Percentiles rank a stretch among this genome's conserved stretches.
phyloP scores from a whole-genome alignment of 768 basidiomycete genomes.

The Amanita thiersii region DNA sequence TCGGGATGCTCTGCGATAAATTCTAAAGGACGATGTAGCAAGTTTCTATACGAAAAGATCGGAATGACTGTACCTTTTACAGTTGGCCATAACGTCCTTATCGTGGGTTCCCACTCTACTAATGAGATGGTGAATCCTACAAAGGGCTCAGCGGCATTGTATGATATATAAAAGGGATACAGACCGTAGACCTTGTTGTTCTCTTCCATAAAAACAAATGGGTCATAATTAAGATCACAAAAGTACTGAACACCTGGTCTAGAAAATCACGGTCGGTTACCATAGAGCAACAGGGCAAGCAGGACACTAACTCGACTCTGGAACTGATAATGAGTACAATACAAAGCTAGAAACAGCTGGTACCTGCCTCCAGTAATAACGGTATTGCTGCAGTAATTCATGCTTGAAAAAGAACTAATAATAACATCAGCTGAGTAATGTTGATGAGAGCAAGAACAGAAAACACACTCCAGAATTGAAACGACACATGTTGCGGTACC shows the following conservation, averaged over 20 bases:
- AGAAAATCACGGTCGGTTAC: constrained; percentile 1
- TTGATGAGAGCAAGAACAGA: background rate
- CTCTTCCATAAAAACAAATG: constrained; percentile 75
- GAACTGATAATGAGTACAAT: constrained; percentile 7
- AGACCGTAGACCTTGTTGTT: constrained; percentile 41
- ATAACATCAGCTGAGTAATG: background rate
- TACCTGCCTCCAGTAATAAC: constrained; percentile 72
- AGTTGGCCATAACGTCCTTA: constrained; percentile 70
- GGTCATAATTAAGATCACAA: constrained; percentile 76
- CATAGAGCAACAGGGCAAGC: background rate
- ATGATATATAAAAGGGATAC: background rate
- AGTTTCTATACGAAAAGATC: background rate
- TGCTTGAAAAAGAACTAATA: constrained; percentile 78
- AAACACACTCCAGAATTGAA: constrained; percentile 80
- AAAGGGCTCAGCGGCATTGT: constrained; percentile 4
- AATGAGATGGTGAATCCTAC: constrained; percentile 70
- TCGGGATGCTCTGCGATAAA: constrained; percentile 60
- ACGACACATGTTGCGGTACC: constrained; percentile 93
- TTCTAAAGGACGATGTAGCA: constrained; percentile 29
- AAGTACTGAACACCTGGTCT: constrained; percentile 70
- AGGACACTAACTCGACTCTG: constrained; percentile 63
- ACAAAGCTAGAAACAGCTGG: constrained; percentile 1
- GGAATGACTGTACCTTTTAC: constrained; percentile 46
- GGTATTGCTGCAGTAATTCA: constrained; percentile 63
- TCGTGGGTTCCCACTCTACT: constrained; percentile 72